These are phyloP conservation scores for Apostasia ramifera DNA, from an alignment of 106 monocot species.

Conservation along the genomic window DNA sequence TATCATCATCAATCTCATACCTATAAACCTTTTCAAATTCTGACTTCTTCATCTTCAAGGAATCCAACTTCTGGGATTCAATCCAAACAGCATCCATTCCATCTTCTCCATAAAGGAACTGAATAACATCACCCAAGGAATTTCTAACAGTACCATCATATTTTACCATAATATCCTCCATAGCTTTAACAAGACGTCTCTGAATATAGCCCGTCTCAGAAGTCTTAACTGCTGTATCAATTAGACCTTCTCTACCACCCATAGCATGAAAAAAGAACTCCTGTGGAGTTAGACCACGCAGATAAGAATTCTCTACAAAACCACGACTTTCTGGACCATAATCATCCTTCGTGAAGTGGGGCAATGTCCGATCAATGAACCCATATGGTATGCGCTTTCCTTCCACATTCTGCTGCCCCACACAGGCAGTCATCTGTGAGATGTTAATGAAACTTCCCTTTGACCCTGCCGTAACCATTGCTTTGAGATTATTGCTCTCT, in stretches of 20 bases:
- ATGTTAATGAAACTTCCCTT: slow-evolving; percentile 99
- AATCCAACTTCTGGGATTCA: slow-evolving; percentile 85
- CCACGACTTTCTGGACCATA: slow-evolving; percentile 99
- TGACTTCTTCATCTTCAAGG: slow-evolving; percentile 85
- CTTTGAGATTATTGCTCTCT: slow-evolving; percentile 97
- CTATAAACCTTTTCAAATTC: slow-evolving; percentile 75
- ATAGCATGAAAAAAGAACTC: slow-evolving; percentile 99
- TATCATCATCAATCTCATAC: slow-evolving; percentile 82
- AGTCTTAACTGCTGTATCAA: slow-evolving; percentile 98
- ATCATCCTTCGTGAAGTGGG: slow-evolving; percentile 95
- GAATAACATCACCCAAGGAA: slow-evolving; percentile 95
- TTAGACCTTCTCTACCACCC: slow-evolving; percentile 99
- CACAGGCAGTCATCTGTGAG: slow-evolving; percentile 99
- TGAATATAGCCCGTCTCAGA: slow-evolving; percentile 99
- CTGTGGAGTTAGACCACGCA: slow-evolving; percentile 92
- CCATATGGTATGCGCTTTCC: slow-evolving; percentile 98
- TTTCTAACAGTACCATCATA: slow-evolving; percentile 99
- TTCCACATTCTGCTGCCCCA: slow-evolving; percentile 99
- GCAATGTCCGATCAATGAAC: slow-evolving; percentile 82
- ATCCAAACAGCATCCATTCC: slow-evolving; percentile 99
- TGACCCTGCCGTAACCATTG: slow-evolving; percentile 97
- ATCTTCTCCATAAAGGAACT: slow-evolving; percentile 98
- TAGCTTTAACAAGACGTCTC: slow-evolving; percentile 92
- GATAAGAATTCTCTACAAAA: slow-evolving; percentile 97
- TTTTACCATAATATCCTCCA: slow-evolving; percentile 99